Evolutionary conservation across 306 rosid genomes (phyloP).

Genomic region (Quercus robur): DNA sequence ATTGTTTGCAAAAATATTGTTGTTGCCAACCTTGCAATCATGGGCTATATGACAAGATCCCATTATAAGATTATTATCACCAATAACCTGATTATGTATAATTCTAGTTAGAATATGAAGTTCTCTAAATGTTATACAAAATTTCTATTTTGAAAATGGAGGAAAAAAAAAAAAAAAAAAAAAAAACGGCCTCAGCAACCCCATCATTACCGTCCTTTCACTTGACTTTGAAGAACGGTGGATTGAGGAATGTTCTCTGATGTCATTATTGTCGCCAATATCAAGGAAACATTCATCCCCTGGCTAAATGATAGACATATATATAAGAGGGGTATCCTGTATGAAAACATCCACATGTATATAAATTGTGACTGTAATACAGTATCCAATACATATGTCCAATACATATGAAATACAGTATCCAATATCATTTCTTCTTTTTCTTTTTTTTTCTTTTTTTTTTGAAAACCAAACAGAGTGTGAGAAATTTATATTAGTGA

Average conservation of each 20-base stretch:
- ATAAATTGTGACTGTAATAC: constrained; percentile 10
- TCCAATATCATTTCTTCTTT: neutral
- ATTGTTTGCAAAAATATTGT: constrained; percentile 77
- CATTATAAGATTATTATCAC: constrained; percentile 87
- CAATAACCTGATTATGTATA: constrained; percentile 65
- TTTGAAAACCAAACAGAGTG: neutral
- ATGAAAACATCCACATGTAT: constrained; percentile 2
- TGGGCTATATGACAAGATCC: constrained; percentile 97
- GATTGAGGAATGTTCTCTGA: constrained; percentile 76
- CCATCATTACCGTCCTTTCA: constrained; percentile 62
- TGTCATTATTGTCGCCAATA: constrained; percentile 83
- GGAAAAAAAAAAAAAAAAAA: neutral
- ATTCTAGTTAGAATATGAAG: constrained; percentile 17
- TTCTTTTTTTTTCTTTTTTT: neutral
- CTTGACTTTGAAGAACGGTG: constrained; percentile 87
- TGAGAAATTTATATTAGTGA: neutral
- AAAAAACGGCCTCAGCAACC: neutral
- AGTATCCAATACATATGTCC: neutral
- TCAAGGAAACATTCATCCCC: constrained; percentile 84
- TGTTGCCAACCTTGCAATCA: constrained; percentile 83
- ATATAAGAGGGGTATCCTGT: constrained; percentile 13
- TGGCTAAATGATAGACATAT: constrained; percentile 43
- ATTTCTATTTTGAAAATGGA: neutral
- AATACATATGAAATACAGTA: neutral
- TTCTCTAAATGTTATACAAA: neutral